phyloP scores from a whole-genome alignment of 768 basidiomycete species.

The Tylopilus sp. region DNA sequence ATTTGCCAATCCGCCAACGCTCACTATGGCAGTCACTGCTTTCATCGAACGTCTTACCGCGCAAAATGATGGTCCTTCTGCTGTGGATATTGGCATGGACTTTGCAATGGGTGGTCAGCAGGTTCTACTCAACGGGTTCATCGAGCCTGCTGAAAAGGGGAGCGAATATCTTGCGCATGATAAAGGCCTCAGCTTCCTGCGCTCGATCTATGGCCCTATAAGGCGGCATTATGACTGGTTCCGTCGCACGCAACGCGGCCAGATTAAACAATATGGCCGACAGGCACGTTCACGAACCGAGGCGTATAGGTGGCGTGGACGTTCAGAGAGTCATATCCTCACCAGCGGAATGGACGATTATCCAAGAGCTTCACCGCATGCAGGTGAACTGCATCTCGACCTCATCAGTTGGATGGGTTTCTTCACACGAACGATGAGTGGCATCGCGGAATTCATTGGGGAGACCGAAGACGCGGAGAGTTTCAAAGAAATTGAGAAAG shows the following conservation, averaged over 20 bases:
- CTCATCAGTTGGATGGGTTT: constrained; percentile 96
- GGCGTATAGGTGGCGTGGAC: constrained; percentile 92
- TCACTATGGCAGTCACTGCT: constrained; percentile 89
- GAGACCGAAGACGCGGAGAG: constrained; percentile 81
- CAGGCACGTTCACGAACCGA: constrained; percentile 83
- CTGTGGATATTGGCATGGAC: constrained; percentile 65
- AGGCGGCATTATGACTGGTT: constrained; percentile 97
- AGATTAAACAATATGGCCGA: constrained; percentile 87
- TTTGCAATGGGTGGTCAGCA: constrained; percentile 51
- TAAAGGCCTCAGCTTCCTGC: constrained; percentile 65
- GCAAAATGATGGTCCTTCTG: constrained; percentile 44
- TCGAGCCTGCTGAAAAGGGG: constrained; percentile 30
- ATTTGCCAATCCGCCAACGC: constrained; percentile 93
- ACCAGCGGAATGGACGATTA: constrained; percentile 98
- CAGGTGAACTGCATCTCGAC: constrained; percentile 91
- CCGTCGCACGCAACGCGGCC: constrained; percentile 88
- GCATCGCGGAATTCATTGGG: constrained; percentile 82
- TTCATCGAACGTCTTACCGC: constrained; percentile 74
- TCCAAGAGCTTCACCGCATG: constrained; percentile 83
- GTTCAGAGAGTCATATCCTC: constrained; percentile 81
- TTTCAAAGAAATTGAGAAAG: constrained; percentile 73
- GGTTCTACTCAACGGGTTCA: constrained; percentile 39
- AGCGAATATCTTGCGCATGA: constrained; percentile 55
- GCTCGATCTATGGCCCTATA: constrained; percentile 76
- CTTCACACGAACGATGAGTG: constrained; percentile 91